Evolutionary conservation across 2,329 filamentous ascomycete species (phyloP).

Genomic region (Xylaria multiplex): DNA sequence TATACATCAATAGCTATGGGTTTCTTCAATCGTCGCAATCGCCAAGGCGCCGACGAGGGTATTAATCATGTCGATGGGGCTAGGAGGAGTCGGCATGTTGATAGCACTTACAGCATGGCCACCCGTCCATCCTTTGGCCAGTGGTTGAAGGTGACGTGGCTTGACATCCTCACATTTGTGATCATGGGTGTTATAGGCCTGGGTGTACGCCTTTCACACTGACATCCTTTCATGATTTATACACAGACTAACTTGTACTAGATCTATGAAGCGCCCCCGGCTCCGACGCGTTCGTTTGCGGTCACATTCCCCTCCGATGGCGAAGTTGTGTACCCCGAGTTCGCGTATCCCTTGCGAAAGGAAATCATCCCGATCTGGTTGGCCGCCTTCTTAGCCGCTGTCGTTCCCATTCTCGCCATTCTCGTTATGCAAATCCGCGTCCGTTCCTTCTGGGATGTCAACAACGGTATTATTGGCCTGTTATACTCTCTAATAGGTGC

Average conservation of each 20-base stretch:
- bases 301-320: conserved; percentile 70
- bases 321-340: conserved; percentile 75
- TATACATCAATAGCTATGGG: conserved; percentile 35
- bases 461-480: conserved; percentile 76
- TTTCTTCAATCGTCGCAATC: conserved; percentile 41
- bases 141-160: conserved; percentile 74
- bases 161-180: conserved; percentile 75
- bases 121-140: conserved; percentile 70
- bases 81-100: conserved; percentile 22
- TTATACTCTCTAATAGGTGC: conserved; percentile 75
- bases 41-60: conserved; percentile 29
- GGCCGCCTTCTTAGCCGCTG: conserved; percentile 70
- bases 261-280: conserved; percentile 72
- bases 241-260: conserved; percentile 43
- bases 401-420: conserved; percentile 74
- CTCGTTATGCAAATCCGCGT: conserved; percentile 74
- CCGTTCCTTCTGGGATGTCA: conserved; percentile 74
- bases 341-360: conserved; percentile 75
- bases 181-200: conserved; percentile 73
- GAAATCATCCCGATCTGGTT: conserved; percentile 78
- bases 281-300: conserved; percentile 75
- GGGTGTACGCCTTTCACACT: conserved; percentile 60
- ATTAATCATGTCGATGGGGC: conserved; percentile 16
- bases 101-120: conserved; percentile 55
- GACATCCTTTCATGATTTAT: background rate